Conservation (phyloP, 1,139 yeast species). For the Pichia terricola region DNA sequence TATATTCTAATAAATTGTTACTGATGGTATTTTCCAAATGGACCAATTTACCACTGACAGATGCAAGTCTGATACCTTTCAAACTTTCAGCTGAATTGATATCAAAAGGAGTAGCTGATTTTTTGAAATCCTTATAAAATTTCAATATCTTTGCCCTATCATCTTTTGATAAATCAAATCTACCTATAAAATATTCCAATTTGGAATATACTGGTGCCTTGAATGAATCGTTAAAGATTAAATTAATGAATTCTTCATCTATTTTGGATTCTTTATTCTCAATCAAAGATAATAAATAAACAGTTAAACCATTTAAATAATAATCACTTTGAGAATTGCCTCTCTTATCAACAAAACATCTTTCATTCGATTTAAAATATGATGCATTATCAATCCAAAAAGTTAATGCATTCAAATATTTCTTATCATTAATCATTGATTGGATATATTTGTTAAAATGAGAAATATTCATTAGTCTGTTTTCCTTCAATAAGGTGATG, state of each 20-base stretch:
- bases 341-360: not conserved
- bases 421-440: conserved; percentile 14
- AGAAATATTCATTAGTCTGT: conserved; percentile 14
- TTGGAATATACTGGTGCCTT: conserved; percentile 25
- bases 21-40: conserved; percentile 11
- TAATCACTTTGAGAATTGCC: conserved; percentile 4
- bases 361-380: conserved; percentile 14
- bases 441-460: conserved; percentile 17
- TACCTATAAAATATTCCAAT: conserved; percentile 34
- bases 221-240: conserved; percentile 11
- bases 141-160: conserved; percentile 9
- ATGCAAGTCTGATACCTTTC: conserved; percentile 11
- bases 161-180: conserved; percentile 24
- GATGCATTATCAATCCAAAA: conserved; percentile 20
- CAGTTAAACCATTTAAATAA: conserved; percentile 13
- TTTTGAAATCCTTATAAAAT: conserved; percentile 1
- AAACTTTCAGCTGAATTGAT: conserved; percentile 14
- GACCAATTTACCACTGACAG: conserved; percentile 12
- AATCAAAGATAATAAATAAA: conserved; percentile 17
- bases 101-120: conserved; percentile 8
- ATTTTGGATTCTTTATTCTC: conserved; percentile 9
- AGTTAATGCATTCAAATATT: conserved; percentile 18
- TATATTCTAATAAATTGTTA: conserved; percentile 8
- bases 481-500: conserved; percentile 10
- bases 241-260: conserved; percentile 17